Evolutionary conservation across 192 early-diverging fungal species (phyloP).

Genomic region (Linnemannia exigua): DNA sequence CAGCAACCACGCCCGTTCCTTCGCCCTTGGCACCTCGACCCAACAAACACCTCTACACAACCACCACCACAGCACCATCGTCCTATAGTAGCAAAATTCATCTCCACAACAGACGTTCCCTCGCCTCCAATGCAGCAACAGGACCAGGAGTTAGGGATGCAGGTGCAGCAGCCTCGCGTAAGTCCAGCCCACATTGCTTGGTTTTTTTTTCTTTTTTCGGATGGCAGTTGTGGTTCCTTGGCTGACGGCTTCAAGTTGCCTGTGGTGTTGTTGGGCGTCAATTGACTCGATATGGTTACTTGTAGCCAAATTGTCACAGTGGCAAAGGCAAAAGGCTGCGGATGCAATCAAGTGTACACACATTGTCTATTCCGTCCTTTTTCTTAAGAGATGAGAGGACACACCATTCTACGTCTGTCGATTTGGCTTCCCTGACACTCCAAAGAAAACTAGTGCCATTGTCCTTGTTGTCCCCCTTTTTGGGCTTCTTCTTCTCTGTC

Average conservation of each 20-base stretch:
- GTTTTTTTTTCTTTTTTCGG: neutral
- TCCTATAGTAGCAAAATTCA: constrained; percentile 16
- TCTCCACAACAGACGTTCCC: constrained; percentile 9
- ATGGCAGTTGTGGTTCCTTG: neutral
- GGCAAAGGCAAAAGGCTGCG: neutral
- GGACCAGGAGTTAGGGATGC: neutral
- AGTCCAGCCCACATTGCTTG: neutral
- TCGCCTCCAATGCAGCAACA: neutral
- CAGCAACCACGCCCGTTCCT: neutral
- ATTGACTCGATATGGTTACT: neutral
- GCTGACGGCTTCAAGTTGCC: neutral
- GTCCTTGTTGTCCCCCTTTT: neutral
- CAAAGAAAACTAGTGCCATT: neutral
- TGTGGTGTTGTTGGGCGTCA: neutral
- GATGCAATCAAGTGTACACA: neutral
- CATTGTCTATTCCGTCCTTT: neutral
- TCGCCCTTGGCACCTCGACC: neutral
- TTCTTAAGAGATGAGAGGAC: neutral
- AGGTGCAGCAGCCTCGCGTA: neutral
- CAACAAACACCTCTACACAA: neutral
- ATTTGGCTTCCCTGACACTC: neutral
- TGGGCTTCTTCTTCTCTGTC: neutral
- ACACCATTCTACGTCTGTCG: neutral
- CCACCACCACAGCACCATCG: neutral
- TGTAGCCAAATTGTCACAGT: neutral